Conservation (phyloP, 108 stramenopile species). For the Mediolabrus comicus region DNA sequence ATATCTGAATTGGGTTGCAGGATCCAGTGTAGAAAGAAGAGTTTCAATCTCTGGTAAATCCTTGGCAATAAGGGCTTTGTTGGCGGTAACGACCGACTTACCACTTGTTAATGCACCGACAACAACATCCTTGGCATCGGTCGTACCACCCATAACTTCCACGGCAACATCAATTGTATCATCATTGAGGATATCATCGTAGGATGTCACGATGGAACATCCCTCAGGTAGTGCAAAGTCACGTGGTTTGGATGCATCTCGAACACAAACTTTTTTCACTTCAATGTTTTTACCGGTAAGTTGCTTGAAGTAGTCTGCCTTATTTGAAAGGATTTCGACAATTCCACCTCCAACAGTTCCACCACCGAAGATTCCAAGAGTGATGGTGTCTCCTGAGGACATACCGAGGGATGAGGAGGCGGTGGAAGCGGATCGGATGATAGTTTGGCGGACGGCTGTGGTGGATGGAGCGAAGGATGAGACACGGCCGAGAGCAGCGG, state of each 20-base stretch:
- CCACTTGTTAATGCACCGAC: slow-evolving; percentile 65
- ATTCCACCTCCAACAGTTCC: slow-evolving; percentile 97
- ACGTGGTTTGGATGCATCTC: slow-evolving; percentile 72
- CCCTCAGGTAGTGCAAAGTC: slow-evolving; percentile 80
- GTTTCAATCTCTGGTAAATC: slow-evolving; percentile 87
- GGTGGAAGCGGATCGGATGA: not conserved
- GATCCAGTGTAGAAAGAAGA: slow-evolving; percentile 54
- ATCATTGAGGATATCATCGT: slow-evolving; percentile 85
- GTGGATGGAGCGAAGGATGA: not conserved
- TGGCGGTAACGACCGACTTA: slow-evolving; percentile 95
- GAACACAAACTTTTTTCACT: slow-evolving; percentile 74
- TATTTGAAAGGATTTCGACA: slow-evolving; percentile 84
- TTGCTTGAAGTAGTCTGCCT: slow-evolving; percentile 60
- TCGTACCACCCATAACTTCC: slow-evolving; percentile 95
- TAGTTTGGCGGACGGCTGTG: not conserved
- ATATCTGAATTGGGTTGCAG: slow-evolving; percentile 70
- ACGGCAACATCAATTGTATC: slow-evolving; percentile 87
- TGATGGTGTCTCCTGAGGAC: slow-evolving; percentile 33
- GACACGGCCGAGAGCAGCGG: not conserved
- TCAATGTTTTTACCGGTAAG: slow-evolving; percentile 70
- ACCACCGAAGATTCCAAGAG: slow-evolving; percentile 89
- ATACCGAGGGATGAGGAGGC: not conserved
- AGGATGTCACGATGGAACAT: slow-evolving; percentile 71
- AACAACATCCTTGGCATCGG: slow-evolving; percentile 89
- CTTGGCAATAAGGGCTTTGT: slow-evolving; percentile 95